These are phyloP conservation scores for Trichoderma atrobrunneum DNA, from an alignment of 2,329 filamentous ascomycete genomes.

Conservation along the genomic window DNA sequence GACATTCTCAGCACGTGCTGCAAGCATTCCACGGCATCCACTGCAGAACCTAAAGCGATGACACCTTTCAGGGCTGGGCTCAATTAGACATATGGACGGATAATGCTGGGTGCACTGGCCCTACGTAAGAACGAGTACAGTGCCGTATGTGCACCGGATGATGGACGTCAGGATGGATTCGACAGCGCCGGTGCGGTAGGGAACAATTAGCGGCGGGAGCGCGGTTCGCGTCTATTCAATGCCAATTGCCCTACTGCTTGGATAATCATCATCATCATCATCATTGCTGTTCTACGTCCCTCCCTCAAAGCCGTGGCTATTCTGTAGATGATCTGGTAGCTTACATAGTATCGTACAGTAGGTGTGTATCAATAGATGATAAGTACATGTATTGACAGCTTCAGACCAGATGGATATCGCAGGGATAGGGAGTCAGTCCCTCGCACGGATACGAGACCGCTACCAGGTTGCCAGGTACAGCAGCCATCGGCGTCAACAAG, in stretches of 20 bases:
- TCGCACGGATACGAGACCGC: constrained; percentile 12
- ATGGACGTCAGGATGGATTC: neutral
- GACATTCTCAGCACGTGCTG: neutral
- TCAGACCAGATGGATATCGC: neutral
- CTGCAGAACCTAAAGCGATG: neutral
- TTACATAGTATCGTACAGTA: neutral
- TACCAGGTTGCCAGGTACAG: neutral
- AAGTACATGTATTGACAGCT: neutral
- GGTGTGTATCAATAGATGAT: neutral
- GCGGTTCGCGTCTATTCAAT: neutral
- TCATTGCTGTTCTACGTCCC: neutral
- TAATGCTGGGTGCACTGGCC: neutral
- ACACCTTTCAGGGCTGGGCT: neutral
- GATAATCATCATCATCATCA: too few species aligned
- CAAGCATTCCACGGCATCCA: neutral
- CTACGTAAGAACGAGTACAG: neutral
- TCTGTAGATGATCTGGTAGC: neutral
- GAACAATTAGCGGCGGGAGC: neutral
- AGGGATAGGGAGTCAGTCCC: neutral
- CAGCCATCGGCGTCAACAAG: neutral
- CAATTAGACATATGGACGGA: neutral
- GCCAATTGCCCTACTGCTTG: neutral
- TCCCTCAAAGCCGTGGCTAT: neutral
- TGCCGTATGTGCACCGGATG: neutral
- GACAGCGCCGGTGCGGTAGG: neutral